Evolutionary conservation across 192 early-diverging fungal genomes (phyloP).

Genomic region (Rhizophlyctis rosea): DNA sequence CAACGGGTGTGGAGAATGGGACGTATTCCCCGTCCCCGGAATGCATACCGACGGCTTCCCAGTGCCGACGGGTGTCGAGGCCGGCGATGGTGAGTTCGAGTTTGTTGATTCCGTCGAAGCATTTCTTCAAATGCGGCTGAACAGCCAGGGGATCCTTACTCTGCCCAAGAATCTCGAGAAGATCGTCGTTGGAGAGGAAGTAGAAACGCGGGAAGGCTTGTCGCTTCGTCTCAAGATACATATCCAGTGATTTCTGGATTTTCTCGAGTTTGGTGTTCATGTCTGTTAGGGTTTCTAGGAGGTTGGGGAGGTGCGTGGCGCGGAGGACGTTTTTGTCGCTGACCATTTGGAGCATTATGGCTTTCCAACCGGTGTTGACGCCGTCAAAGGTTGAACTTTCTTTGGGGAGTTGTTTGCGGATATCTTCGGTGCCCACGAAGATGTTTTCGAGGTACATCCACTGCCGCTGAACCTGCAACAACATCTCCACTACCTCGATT

Average conservation of each 20-base stretch:
- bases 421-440: constrained; percentile 59
- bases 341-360: constrained; percentile 44
- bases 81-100: constrained; percentile 49
- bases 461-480: constrained; percentile 54
- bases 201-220: constrained; percentile 61
- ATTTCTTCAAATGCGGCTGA: constrained; percentile 60
- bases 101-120: constrained; percentile 58
- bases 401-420: constrained; percentile 58
- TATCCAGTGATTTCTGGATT: constrained; percentile 60
- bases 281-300: constrained; percentile 48
- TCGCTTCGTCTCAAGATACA: constrained; percentile 61
- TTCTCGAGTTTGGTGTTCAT: constrained; percentile 62
- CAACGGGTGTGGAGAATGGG: constrained; percentile 49
- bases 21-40: constrained; percentile 62
- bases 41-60: constrained; percentile 58
- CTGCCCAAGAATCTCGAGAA: constrained; percentile 58
- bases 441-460: constrained; percentile 67
- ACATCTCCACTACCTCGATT: constrained; percentile 52
- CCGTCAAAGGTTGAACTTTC: constrained; percentile 52
- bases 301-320: constrained; percentile 39
- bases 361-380: constrained; percentile 47
- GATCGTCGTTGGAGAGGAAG: constrained; percentile 60
- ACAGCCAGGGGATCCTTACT: constrained; percentile 59
- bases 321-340: constrained; percentile 46
- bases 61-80: constrained; percentile 49